Evolutionary conservation across 305 asterid species (phyloP), one percentile per base, ranked within the genome.

Genomic region (Caryopteris hybrid): DNA sequence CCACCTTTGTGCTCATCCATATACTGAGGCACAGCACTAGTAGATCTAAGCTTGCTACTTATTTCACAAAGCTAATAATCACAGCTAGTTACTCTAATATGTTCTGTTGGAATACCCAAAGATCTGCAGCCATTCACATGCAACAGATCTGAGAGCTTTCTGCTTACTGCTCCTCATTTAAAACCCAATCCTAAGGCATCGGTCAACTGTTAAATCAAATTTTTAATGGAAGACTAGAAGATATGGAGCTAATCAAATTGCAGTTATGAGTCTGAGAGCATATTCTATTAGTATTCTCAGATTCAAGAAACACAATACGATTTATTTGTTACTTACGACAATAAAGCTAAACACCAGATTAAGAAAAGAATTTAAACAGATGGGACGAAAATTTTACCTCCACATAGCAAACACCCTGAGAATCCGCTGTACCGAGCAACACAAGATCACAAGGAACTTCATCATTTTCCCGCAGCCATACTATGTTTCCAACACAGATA

Each of bases 391-490:
- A 56, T n/a, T 78, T 85, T 82, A 93, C 99, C 99, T 93, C 97
- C 59, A 90, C 83, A 59, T 87, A 91, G 76, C 99, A 93, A 78
- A 87, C 70, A 42, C 97, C 99, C 79, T 75, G 94, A 36, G 96
- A 89, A 81, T 93, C 99, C 64, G 97, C 79, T 31, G 97, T 83
- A 76, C 99, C 99, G 71, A 93, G 89, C 80, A 93, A 82, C 71
- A 88, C 85, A 62, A 93, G 90, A 87, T 93, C 99, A 81, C 97
- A 93, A 67, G 99, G 97, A 62, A 88, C 96, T 79, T 93, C 99
- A 79, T 93, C 99, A 86, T 93, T 93, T 82, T 93, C 99, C 21
- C 99, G 97, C 68, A 93, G 84, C 99, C 97, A 93, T 46, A 93
- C 97, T 48, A 93, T 77, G 83, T 87, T 88, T 52, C 99, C 99